These are phyloP conservation scores for Leucocoprinus leucothites DNA, from an alignment of 768 basidiomycete species.

Conservation along the genomic window DNA sequence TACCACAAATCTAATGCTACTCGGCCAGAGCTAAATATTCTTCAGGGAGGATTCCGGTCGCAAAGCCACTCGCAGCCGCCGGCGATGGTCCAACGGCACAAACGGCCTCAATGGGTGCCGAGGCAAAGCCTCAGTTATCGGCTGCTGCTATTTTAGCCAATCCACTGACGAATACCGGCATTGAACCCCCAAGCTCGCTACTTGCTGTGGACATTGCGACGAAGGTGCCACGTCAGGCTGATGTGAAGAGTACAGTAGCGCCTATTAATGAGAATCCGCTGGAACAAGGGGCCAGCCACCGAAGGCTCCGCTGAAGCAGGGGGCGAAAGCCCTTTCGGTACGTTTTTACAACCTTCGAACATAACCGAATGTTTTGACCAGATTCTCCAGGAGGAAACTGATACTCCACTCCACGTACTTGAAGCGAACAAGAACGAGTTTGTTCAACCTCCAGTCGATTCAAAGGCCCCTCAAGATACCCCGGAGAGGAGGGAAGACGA, in stretches of 20 bases:
- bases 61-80: constrained; percentile 19
- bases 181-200: neutral
- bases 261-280: neutral
- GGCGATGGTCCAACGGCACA: constrained; percentile 11
- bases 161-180: neutral
- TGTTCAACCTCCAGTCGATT: no score
- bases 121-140: constrained; percentile 11
- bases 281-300: neutral
- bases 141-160: constrained; percentile 11
- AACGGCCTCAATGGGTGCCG: neutral
- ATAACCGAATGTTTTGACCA: no score
- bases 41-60: constrained; percentile 23
- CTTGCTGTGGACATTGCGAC: neutral
- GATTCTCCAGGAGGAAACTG: no score
- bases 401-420: no score
- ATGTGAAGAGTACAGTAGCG: neutral
- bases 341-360: no score
- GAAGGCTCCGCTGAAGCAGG: neutral
- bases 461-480: no score
- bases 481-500: no score
- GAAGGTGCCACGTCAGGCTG: neutral
- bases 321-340: no score
- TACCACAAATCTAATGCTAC: constrained; percentile 12
- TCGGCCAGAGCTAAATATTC: constrained; percentile 19
- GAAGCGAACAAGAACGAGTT: no score